These are phyloP conservation scores for Choiromyces venosus DNA, from an alignment of 495 filamentous ascomycete genomes.

Conservation along the genomic window DNA sequence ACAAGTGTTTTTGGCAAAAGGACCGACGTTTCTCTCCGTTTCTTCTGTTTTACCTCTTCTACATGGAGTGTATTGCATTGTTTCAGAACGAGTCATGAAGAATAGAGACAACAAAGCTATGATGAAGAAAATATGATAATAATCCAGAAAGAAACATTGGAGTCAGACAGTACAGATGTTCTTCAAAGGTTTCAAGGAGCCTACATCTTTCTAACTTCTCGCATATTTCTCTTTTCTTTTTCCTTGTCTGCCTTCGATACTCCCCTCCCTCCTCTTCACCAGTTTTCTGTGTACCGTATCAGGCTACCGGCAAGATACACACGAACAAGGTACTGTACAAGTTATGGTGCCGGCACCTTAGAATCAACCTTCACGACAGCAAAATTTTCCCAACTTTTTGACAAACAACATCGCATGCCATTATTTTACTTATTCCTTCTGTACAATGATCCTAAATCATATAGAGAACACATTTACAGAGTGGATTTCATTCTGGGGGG, in stretches of 20 bases:
- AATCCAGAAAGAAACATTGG: neutral
- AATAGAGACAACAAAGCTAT: neutral
- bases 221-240: neutral
- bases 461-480: too few relatives aligned
- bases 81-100: neutral
- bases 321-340: neutral
- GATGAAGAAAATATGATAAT: neutral
- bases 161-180: neutral
- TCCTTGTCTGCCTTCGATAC: constrained; percentile 1
- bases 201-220: neutral
- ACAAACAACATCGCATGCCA: too few relatives aligned
- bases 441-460: too few relatives aligned
- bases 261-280: neutral
- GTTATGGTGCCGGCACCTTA: too few relatives aligned
- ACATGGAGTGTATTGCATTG: neutral
- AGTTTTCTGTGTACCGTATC: neutral
- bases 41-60: neutral
- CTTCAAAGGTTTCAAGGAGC: neutral
- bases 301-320: too few relatives aligned
- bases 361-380: too few relatives aligned
- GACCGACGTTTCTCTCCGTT: neutral
- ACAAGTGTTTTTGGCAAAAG: neutral
- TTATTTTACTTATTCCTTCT: too few relatives aligned
- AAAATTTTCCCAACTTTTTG: too few relatives aligned
- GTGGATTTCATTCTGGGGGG: too few relatives aligned